Conservation (phyloP, 257 asterid species). For the Solanum clarkiae region DNA sequence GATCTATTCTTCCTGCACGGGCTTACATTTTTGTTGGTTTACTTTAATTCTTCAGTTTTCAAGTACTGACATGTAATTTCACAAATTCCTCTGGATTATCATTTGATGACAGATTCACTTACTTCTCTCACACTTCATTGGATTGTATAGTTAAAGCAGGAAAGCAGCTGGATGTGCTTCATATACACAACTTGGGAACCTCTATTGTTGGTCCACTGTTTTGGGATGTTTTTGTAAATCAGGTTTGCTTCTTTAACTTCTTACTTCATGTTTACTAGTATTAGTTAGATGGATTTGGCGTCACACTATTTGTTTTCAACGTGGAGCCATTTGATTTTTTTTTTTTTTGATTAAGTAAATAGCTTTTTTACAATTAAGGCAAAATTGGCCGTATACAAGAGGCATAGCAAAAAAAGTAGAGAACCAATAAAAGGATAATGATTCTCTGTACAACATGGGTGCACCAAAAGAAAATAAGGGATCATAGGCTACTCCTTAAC, state of each 20-base stretch:
- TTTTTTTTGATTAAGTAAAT: not conserved
- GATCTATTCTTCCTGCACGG: not conserved
- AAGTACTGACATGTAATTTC: not conserved
- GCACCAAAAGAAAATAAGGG: not conserved
- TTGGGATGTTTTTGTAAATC: constrained; percentile 77
- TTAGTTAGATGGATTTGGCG: not conserved
- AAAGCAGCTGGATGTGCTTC: constrained; percentile 75
- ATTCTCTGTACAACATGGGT: not conserved
- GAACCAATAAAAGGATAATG: not conserved
- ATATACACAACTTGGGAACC: constrained; percentile 83
- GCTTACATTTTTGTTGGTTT: not conserved
- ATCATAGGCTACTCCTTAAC: not conserved
- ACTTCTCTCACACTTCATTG: constrained; percentile 82
- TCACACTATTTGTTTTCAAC: not conserved
- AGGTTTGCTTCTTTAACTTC: constrained; percentile 26
- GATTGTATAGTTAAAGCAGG: constrained; percentile 73
- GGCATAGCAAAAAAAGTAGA: not conserved
- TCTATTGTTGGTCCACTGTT: constrained; percentile 75
- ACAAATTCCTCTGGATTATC: not conserved
- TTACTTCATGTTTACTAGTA: not conserved
- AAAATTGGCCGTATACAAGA: not conserved
- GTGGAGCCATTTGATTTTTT: not conserved
- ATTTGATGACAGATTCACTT: constrained; percentile 56
- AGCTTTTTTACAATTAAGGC: not conserved
- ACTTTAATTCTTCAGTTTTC: not conserved